Percentiles rank a stretch among this genome's conserved stretches.
phyloP scores from a whole-genome alignment of 805 yeast genomes.

The Myxozyma vanderwaltii region DNA sequence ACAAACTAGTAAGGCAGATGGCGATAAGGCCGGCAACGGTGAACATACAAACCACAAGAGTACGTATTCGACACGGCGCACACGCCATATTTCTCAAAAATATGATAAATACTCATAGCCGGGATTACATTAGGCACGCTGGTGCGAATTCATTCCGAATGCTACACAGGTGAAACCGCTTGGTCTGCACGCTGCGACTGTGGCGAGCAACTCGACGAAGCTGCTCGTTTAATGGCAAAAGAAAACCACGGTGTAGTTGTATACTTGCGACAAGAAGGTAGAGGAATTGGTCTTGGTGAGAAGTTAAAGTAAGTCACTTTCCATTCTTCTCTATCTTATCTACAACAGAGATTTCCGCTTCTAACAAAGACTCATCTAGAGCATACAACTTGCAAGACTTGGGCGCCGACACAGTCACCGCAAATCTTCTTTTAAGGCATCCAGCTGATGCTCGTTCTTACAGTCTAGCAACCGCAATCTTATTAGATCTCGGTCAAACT shows the following conservation, averaged over 20 bases:
- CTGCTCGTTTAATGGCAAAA: slow-evolving; percentile 88
- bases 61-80: neutral
- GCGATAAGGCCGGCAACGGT: slow-evolving; percentile 37
- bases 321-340: neutral
- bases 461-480: slow-evolving; percentile 89
- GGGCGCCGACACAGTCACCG: slow-evolving; percentile 98
- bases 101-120: neutral
- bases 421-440: slow-evolving; percentile 86
- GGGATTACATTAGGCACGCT: slow-evolving; percentile 45
- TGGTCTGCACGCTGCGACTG: slow-evolving; percentile 99
- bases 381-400: slow-evolving; percentile 96
- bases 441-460: slow-evolving; percentile 98
- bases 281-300: slow-evolving; percentile 98
- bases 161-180: slow-evolving; percentile 98
- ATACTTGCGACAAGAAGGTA: slow-evolving; percentile 94
- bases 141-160: slow-evolving; percentile 92
- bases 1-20: slow-evolving; percentile 47
- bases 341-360: neutral
- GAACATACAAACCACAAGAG: neutral
- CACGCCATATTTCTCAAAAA: too few species aligned
- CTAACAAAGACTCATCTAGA: slow-evolving; percentile 25
- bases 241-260: slow-evolving; percentile 92
- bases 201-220: slow-evolving; percentile 98
- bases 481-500: slow-evolving; percentile 74
- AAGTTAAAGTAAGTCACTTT: slow-evolving; percentile 60